These are phyloP conservation scores for Chlamydomonas incerta DNA, from an alignment of 139 green algal genomes.

Conservation along the genomic window DNA sequence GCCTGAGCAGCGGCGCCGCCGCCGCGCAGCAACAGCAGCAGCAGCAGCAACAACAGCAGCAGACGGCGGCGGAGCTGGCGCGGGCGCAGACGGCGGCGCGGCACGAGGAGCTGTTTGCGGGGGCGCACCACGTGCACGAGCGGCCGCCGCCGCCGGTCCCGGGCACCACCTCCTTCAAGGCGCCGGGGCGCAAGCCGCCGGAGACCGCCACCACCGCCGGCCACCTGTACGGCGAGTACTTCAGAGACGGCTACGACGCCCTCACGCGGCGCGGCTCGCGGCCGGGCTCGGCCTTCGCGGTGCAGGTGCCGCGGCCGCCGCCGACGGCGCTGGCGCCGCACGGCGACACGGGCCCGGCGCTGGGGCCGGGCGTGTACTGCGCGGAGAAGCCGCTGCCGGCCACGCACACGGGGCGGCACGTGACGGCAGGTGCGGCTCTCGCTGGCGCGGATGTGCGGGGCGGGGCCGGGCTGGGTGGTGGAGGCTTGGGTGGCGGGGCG, in stretches of 20 bases:
- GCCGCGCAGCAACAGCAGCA: not conserved
- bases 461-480: not conserved
- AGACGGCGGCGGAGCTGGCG: not conserved
- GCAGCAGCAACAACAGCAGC: not conserved
- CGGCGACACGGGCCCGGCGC: slow-evolving; percentile 12
- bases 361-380: slow-evolving; percentile 24
- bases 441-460: not conserved
- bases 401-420: slow-evolving; percentile 19
- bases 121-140: slow-evolving; percentile 16
- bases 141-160: not conserved
- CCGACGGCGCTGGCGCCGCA: not conserved
- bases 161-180: not conserved
- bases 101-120: slow-evolving; percentile 28
- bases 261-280: not conserved
- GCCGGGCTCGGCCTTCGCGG: slow-evolving; percentile 6
- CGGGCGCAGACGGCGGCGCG: not conserved
- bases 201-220: not conserved
- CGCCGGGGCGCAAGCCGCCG: not conserved
- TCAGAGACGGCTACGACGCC: slow-evolving; percentile 21
- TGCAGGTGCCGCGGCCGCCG: not conserved
- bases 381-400: not conserved
- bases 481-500: too few relatives aligned
- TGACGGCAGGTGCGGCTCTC: slow-evolving; percentile 3
- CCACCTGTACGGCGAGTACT: slow-evolving; percentile 36
- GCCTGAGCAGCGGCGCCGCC: not conserved